phyloP scores from a whole-genome alignment of 495 filamentous ascomycete species.

The Pseudevernia furfuracea region DNA sequence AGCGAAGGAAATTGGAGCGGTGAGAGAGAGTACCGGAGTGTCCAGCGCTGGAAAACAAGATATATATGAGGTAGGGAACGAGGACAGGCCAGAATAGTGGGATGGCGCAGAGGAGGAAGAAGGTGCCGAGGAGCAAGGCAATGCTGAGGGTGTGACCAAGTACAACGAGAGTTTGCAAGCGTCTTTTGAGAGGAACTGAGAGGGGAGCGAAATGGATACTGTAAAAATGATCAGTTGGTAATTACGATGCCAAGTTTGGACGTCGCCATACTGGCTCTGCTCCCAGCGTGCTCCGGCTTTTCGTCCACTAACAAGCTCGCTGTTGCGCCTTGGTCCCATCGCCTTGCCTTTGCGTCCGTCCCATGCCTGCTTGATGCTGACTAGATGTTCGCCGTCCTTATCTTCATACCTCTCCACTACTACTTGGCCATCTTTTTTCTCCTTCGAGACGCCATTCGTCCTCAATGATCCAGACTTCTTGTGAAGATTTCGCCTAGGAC shows the following conservation, averaged over 20 bases:
- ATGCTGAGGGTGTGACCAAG: slow-evolving; percentile 80
- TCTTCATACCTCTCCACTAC: slow-evolving; percentile 23
- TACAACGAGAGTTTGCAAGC: slow-evolving; percentile 81
- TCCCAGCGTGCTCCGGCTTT: slow-evolving; percentile 30
- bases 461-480: slow-evolving; percentile 18
- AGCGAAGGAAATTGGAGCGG: slow-evolving; percentile 65
- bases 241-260: background rate
- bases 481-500: slow-evolving; percentile 19
- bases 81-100: slow-evolving; percentile 87
- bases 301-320: slow-evolving; percentile 29
- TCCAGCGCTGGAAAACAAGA: slow-evolving; percentile 66
- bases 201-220: slow-evolving; percentile 81
- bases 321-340: slow-evolving; percentile 20
- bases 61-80: slow-evolving; percentile 81
- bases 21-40: slow-evolving; percentile 64
- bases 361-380: slow-evolving; percentile 17
- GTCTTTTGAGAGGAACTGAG: slow-evolving; percentile 74
- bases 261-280: slow-evolving; percentile 26
- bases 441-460: slow-evolving; percentile 16
- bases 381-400: slow-evolving; percentile 25
- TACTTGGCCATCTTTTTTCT: slow-evolving; percentile 8
- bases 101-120: slow-evolving; percentile 86
- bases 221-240: slow-evolving; percentile 7
- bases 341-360: slow-evolving; percentile 13
- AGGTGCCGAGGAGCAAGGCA: slow-evolving; percentile 62